Conservation (phyloP, 2,329 filamentous ascomycete species). For the Westerdykella sp. region DNA sequence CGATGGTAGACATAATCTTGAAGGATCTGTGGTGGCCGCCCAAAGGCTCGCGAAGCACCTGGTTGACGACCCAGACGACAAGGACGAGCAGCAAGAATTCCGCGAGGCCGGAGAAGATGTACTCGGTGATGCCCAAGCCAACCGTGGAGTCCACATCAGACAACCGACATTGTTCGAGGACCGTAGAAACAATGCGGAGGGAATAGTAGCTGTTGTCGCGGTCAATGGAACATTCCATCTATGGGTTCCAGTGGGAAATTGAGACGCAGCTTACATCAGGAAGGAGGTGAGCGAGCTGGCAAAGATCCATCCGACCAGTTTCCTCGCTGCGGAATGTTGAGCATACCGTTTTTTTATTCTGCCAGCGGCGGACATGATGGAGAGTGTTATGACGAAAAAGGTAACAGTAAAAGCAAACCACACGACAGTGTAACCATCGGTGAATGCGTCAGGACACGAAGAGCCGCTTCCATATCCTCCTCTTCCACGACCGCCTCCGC, state of each 20-base stretch:
- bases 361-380: conserved; percentile 10
- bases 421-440: conserved; percentile 1
- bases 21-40: conserved; percentile 7
- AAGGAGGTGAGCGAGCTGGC: conserved; percentile 7
- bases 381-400: conserved; percentile 14
- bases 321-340: conserved; percentile 9
- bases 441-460: conserved; percentile 15
- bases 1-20: conserved; percentile 8
- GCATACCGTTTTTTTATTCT: conserved; percentile 14
- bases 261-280: conserved; percentile 12
- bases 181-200: conserved; percentile 7
- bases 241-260: not conserved
- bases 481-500: conserved; percentile 7
- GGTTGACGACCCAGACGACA: conserved; percentile 21
- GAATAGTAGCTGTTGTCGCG: conserved; percentile 7
- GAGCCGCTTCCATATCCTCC: conserved; percentile 1
- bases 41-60: conserved; percentile 16
- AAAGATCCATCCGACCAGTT: conserved; percentile 16
- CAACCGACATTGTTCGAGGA: conserved; percentile 13
- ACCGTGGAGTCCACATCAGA: not conserved
- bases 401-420: conserved; percentile 9
- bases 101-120: conserved; percentile 16
- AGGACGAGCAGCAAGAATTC: conserved; percentile 20
- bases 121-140: conserved; percentile 10
- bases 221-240: conserved; percentile 2